Evolutionary conservation across 768 basidiomycete genomes (phyloP).

Genomic region (Russula dissimulans): DNA sequence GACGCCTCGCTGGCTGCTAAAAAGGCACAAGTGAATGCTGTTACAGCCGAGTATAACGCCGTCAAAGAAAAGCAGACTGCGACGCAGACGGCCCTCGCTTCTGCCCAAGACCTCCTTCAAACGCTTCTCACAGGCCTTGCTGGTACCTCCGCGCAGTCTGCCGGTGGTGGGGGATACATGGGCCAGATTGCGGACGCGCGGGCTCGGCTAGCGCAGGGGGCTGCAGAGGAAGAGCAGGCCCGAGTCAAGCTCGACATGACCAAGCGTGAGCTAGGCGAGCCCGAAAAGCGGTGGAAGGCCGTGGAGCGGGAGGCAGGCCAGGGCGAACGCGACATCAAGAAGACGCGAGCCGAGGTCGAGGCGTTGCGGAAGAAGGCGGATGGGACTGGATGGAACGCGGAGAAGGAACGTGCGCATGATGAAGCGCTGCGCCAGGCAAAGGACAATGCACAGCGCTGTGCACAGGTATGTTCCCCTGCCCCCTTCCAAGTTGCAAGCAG

Average conservation of each 20-base stretch:
- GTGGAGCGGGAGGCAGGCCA: conserved; percentile 80
- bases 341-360: conserved; percentile 49
- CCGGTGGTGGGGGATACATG: conserved; percentile 82
- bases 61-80: conserved; percentile 63
- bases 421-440: conserved; percentile 42
- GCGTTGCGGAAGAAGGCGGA: conserved; percentile 44
- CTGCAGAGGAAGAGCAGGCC: conserved; percentile 78
- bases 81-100: conserved; percentile 50
- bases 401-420: conserved; percentile 57
- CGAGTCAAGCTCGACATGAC: conserved; percentile 66
- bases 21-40: conserved; percentile 44
- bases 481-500: neutral
- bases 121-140: conserved; percentile 89
- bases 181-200: conserved; percentile 88
- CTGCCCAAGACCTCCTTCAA: conserved; percentile 88
- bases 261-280: conserved; percentile 65
- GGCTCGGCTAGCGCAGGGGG: conserved; percentile 60
- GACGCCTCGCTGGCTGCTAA: conserved; percentile 49
- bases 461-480: conserved; percentile 42
- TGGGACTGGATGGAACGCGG: conserved; percentile 65
- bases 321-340: conserved; percentile 57
- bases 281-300: conserved; percentile 74
- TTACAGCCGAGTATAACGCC: conserved; percentile 45
- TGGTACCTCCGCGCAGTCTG: conserved; percentile 46
- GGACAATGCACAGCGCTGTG: conserved; percentile 43